Conservation (phyloP, 2,329 filamentous ascomycete species). For the Hortaea sp. region DNA sequence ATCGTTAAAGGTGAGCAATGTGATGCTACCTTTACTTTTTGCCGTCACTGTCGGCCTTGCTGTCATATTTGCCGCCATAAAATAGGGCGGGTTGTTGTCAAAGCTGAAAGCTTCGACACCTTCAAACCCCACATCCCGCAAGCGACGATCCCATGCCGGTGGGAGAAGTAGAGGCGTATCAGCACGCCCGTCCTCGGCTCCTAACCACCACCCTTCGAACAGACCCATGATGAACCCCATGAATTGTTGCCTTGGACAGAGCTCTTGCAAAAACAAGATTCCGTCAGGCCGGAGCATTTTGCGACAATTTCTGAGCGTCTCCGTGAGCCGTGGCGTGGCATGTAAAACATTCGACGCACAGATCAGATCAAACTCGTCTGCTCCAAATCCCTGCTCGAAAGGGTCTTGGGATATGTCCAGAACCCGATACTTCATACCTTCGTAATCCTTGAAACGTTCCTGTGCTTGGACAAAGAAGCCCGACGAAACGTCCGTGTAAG, state of each 20-base stretch:
- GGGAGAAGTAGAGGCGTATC: not conserved
- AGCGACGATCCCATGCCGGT: not conserved
- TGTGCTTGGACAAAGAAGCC: constrained; percentile 31
- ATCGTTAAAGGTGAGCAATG: too few relatives aligned
- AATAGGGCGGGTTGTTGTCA: too few relatives aligned
- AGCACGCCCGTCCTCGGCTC: not conserved
- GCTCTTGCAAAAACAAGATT: not conserved
- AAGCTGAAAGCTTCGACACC: not conserved
- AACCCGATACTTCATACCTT: constrained; percentile 22
- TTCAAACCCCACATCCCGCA: not conserved
- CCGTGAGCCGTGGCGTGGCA: constrained; percentile 9
- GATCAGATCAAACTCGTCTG: constrained; percentile 18
- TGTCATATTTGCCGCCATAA: too few relatives aligned
- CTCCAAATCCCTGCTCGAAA: constrained; percentile 24
- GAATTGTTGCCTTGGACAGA: not conserved
- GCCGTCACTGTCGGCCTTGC: too few relatives aligned
- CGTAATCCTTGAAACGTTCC: constrained; percentile 19
- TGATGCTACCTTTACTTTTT: too few relatives aligned
- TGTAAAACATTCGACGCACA: constrained; percentile 17
- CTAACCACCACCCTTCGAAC: not conserved
- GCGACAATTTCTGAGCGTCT: constrained; percentile 11
- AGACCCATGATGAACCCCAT: not conserved
- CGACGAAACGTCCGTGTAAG: constrained; percentile 36
- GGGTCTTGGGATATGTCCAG: constrained; percentile 23
- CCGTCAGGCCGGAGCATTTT: constrained; percentile 15